Conservation (phyloP, 345 rosid genomes). For the Chamaenerion angustifolium region DNA sequence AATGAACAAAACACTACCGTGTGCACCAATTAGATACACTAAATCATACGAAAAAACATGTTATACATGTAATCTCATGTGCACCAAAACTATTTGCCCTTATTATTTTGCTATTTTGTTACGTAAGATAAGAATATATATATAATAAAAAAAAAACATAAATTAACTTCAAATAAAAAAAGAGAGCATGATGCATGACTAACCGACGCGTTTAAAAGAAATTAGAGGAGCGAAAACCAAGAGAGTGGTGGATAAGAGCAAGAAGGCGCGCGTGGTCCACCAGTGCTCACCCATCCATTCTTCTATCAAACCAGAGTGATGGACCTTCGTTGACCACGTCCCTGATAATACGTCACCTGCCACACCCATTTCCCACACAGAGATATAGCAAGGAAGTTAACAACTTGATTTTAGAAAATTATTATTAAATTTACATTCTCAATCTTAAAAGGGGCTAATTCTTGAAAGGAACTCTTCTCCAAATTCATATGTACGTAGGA, state of each 20-base stretch:
- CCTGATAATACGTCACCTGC: slow-evolving; percentile 61
- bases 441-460: too few relatives aligned
- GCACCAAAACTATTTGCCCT: too few relatives aligned
- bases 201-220: slow-evolving; percentile 54
- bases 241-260: slow-evolving; percentile 36
- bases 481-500: too few relatives aligned
- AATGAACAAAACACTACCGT: too few relatives aligned
- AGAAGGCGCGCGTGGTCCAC: slow-evolving; percentile 39
- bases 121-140: neutral
- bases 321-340: slow-evolving; percentile 27
- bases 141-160: neutral
- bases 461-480: too few relatives aligned
- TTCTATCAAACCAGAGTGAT: slow-evolving; percentile 37
- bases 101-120: too few relatives aligned
- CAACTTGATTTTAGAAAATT: too few relatives aligned
- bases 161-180: neutral
- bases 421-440: too few relatives aligned
- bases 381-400: neutral
- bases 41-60: too few relatives aligned
- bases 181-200: neutral
- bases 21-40: too few relatives aligned
- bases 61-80: too few relatives aligned
- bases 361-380: neutral
- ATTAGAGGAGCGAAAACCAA: slow-evolving; percentile 46
- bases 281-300: slow-evolving; percentile 48